These are phyloP conservation scores for Crassisporium funariophilum DNA, from an alignment of 768 basidiomycete species.

Conservation along the genomic window DNA sequence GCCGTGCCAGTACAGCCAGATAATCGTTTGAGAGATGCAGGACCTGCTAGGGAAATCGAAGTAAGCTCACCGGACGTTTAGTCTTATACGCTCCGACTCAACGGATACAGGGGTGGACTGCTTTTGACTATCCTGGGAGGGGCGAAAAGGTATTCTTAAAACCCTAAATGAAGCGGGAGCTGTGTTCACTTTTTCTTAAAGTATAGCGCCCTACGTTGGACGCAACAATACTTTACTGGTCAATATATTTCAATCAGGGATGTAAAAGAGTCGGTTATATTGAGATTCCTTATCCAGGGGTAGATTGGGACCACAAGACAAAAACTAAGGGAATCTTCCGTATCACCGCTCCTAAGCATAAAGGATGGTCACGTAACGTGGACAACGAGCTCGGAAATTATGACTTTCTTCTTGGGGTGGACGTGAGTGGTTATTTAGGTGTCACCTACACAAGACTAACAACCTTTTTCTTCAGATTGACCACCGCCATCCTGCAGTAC, in stretches of 20 bases:
- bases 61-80: conserved; percentile 40
- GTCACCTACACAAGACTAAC: not conserved
- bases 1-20: conserved; percentile 72
- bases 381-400: conserved; percentile 88
- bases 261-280: not conserved
- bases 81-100: not conserved
- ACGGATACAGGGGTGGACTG: conserved; percentile 73
- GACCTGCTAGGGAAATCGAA: conserved; percentile 64
- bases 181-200: conserved; percentile 24
- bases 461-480: conserved; percentile 59
- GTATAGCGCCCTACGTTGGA: conserved; percentile 79
- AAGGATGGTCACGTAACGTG: conserved; percentile 82
- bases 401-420: conserved; percentile 77
- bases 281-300: conserved; percentile 46
- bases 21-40: conserved; percentile 65
- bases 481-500: conserved; percentile 80
- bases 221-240: conserved; percentile 81
- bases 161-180: too few relatives aligned
- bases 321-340: conserved; percentile 68
- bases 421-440: conserved; percentile 45
- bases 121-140: conserved; percentile 81
- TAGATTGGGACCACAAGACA: conserved; percentile 82
- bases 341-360: conserved; percentile 63
- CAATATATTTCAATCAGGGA: conserved; percentile 7
- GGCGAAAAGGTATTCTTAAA: conserved; percentile 60